These are phyloP conservation scores for Penicillium sp. DNA, from an alignment of 2,329 filamentous ascomycete genomes.

Conservation along the genomic window DNA sequence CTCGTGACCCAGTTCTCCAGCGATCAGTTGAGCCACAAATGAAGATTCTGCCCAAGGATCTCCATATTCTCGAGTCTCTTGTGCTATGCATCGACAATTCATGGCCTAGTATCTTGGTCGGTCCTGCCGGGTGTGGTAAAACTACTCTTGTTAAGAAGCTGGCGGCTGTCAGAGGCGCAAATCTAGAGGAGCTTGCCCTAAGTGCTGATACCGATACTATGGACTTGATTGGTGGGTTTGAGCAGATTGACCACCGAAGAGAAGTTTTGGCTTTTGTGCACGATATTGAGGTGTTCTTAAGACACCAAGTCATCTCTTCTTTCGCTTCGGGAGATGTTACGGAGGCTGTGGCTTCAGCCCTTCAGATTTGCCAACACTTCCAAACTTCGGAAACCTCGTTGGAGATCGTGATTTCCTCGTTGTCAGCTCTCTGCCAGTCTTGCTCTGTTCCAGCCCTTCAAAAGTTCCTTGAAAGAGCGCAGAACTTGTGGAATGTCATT, in stretches of 20 bases:
- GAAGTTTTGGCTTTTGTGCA: constrained; percentile 66
- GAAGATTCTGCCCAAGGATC: constrained; percentile 44
- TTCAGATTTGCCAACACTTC: constrained; percentile 39
- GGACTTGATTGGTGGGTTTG: constrained; percentile 95
- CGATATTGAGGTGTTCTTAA: constrained; percentile 58
- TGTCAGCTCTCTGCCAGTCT: constrained; percentile 44
- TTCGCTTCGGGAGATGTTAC: constrained; percentile 29
- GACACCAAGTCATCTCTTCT: constrained; percentile 42
- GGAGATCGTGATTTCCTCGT: constrained; percentile 35
- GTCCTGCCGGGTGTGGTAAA: constrained; percentile 84
- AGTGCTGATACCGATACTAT: constrained; percentile 96
- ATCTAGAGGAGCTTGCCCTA: constrained; percentile 80
- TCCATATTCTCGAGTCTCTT: constrained; percentile 80
- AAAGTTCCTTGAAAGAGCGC: constrained; percentile 53
- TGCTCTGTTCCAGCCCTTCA: constrained; percentile 54
- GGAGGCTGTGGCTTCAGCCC: constrained; percentile 27
- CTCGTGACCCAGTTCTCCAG: constrained; percentile 57
- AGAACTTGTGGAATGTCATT: constrained; percentile 57
- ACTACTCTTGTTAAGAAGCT: constrained; percentile 78
- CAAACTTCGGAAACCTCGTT: constrained; percentile 33
- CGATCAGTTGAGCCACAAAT: constrained; percentile 38
- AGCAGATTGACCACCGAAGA: constrained; percentile 84
- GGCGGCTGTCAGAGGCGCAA: constrained; percentile 76
- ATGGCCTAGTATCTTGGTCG: constrained; percentile 87
- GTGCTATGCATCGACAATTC: constrained; percentile 85